phyloP scores from a whole-genome alignment of 2,329 filamentous ascomycete species.

The Fusarium sp. region DNA sequence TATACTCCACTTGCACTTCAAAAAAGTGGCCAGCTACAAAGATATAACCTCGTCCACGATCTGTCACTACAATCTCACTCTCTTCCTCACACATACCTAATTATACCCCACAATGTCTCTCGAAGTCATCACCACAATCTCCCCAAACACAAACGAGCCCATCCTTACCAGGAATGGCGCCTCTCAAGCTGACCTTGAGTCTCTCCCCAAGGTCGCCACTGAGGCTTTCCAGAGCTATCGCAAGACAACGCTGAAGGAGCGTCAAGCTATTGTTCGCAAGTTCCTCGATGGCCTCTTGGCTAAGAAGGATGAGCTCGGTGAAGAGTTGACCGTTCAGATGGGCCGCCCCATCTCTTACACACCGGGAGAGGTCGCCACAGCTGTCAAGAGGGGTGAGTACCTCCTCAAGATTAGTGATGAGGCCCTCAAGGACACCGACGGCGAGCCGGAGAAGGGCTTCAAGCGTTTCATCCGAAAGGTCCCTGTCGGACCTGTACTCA shows the following conservation, averaged over 20 bases:
- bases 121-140: constrained; percentile 81
- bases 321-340: constrained; percentile 94
- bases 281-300: constrained; percentile 77
- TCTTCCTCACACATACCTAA: not conserved
- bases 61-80: constrained; percentile 2
- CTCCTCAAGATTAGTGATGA: constrained; percentile 85
- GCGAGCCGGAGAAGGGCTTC: constrained; percentile 87
- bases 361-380: constrained; percentile 84
- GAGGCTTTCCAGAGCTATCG: constrained; percentile 82
- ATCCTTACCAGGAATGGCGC: constrained; percentile 83
- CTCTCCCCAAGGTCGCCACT: constrained; percentile 76
- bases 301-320: constrained; percentile 81
- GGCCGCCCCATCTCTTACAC: constrained; percentile 91
- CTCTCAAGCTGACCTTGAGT: constrained; percentile 74
- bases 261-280: constrained; percentile 83
- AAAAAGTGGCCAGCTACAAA: constrained; percentile 28
- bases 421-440: constrained; percentile 80
- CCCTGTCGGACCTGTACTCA: constrained; percentile 85
- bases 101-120: constrained; percentile 62
- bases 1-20: constrained; percentile 38
- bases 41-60: constrained; percentile 14
- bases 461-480: constrained; percentile 90
- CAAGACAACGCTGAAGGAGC: constrained; percentile 77
- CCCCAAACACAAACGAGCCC: constrained; percentile 86
- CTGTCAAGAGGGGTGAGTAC: constrained; percentile 86